A percentile compares a stretch with the other conserved stretches of the same genome.
Evolutionary conservation across 2,329 filamentous ascomycete genomes (phyloP).

Genomic region (Truncatella angustata): DNA sequence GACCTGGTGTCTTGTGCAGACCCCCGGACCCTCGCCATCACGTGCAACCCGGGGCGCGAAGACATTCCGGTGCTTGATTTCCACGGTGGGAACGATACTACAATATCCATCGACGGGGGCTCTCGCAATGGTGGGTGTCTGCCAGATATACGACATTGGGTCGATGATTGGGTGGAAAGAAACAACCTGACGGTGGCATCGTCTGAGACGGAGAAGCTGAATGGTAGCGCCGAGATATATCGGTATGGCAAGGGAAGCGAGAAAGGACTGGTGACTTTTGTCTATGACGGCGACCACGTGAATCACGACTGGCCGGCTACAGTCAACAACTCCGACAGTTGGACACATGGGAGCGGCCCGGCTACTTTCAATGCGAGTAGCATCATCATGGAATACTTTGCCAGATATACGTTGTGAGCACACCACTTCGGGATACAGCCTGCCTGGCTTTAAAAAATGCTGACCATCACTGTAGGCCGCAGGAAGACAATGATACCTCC

Average conservation of each 20-base stretch:
- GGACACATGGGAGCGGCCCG: slow-evolving; percentile 11
- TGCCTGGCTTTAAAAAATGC: background rate
- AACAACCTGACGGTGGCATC: slow-evolving; percentile 19
- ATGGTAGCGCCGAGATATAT: slow-evolving; percentile 12
- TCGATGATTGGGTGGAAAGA: slow-evolving; percentile 34
- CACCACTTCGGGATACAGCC: background rate
- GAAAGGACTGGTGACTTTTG: slow-evolving; percentile 18
- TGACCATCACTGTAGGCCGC: background rate
- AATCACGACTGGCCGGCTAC: slow-evolving; percentile 26
- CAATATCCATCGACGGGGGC: slow-evolving; percentile 43
- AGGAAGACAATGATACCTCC: background rate
- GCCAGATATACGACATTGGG: slow-evolving; percentile 41
- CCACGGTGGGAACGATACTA: slow-evolving; percentile 47
- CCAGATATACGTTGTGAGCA: slow-evolving; percentile 11
- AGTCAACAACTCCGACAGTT: slow-evolving; percentile 20
- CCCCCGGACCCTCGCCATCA: slow-evolving; percentile 31
- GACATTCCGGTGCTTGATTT: slow-evolving; percentile 46
- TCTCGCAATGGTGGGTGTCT: slow-evolving; percentile 39
- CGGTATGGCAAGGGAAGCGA: slow-evolving; percentile 13
- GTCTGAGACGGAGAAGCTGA: slow-evolving; percentile 12
- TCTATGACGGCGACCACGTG: slow-evolving; percentile 25
- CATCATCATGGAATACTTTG: slow-evolving; percentile 25
- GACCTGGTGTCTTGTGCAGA: slow-evolving; percentile 19
- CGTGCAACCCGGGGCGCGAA: slow-evolving; percentile 33
- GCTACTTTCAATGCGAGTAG: slow-evolving; percentile 25